These are phyloP conservation scores for Xerocomellus chrysenteron DNA, from an alignment of 768 basidiomycete species.

Conservation along the genomic window DNA sequence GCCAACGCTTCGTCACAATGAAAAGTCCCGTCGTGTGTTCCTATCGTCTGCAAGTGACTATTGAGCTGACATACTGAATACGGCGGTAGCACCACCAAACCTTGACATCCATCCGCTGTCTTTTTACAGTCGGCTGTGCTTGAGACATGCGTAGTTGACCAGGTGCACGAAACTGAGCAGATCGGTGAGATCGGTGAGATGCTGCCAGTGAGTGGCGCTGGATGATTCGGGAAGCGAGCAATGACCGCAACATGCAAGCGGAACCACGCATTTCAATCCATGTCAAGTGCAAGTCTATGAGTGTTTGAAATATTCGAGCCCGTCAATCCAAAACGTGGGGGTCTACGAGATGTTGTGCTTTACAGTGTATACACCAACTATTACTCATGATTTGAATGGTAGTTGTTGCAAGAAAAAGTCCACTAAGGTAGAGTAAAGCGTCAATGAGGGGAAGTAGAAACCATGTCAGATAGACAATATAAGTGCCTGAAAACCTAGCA, in stretches of 20 bases:
- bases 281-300: background rate
- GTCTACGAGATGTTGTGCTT: conserved; percentile 23
- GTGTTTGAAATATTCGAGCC: background rate
- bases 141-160: conserved; percentile 18
- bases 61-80: background rate
- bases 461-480: conserved; percentile 19
- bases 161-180: background rate
- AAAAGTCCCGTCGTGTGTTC: conserved; percentile 94
- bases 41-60: conserved; percentile 59
- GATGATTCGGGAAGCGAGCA: background rate
- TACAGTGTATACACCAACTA: conserved; percentile 24
- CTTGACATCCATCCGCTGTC: conserved; percentile 45
- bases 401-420: conserved; percentile 18
- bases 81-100: conserved; percentile 19
- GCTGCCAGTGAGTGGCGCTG: background rate
- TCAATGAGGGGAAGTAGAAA: conserved; percentile 27
- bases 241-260: background rate
- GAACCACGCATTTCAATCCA: background rate
- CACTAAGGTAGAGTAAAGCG: conserved; percentile 24
- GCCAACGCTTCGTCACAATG: conserved; percentile 98
- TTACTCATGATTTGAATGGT: conserved; percentile 15
- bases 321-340: background rate
- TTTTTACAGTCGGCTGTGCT: conserved; percentile 36
- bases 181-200: conserved; percentile 1
- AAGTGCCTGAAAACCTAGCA: conserved; percentile 18